phyloP scores from a whole-genome alignment of 2,329 filamentous ascomycete genomes.

The Raffaelea deltoideospora region DNA sequence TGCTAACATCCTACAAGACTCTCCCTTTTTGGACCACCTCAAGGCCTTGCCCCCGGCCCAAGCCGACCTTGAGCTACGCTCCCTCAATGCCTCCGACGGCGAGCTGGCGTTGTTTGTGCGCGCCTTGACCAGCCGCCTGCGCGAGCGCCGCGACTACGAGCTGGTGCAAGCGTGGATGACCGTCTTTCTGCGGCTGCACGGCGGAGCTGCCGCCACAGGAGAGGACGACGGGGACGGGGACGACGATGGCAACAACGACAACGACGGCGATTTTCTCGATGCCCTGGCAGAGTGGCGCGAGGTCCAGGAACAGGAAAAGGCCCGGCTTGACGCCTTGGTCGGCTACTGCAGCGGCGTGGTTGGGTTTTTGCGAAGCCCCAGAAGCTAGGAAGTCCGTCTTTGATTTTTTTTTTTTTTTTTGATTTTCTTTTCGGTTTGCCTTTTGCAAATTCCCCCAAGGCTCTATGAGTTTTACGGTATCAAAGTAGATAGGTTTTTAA shows the following conservation, averaged over 20 bases:
- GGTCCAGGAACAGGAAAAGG: conserved; percentile 56
- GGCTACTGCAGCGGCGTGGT: conserved; percentile 82
- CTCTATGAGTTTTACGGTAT: too few relatives aligned
- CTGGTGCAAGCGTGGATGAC: conserved; percentile 95
- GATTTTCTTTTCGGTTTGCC: neutral
- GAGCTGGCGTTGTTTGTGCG: conserved; percentile 68
- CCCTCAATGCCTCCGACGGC: conserved; percentile 39
- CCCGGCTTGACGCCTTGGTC: conserved; percentile 58
- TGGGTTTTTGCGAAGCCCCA: conserved; percentile 56
- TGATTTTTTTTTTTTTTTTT: neutral
- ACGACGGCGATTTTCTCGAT: conserved; percentile 23
- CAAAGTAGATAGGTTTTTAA: too few relatives aligned
- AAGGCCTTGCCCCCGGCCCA: conserved; percentile 70
- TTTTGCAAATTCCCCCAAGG: too few relatives aligned
- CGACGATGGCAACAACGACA: conserved; percentile 16
- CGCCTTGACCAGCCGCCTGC: conserved; percentile 60
- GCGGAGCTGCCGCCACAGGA: neutral
- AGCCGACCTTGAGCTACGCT: conserved; percentile 82
- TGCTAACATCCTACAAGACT: conserved; percentile 24
- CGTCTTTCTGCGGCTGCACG: conserved; percentile 72
- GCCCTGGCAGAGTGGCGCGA: conserved; percentile 55
- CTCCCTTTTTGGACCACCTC: conserved; percentile 59
- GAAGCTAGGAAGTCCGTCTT: conserved; percentile 22
- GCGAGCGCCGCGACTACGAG: conserved; percentile 69
- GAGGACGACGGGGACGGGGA: neutral